These are phyloP conservation scores for Starmerella potacharoeniae DNA, from an alignment of 805 yeast species.

Conservation along the genomic window DNA sequence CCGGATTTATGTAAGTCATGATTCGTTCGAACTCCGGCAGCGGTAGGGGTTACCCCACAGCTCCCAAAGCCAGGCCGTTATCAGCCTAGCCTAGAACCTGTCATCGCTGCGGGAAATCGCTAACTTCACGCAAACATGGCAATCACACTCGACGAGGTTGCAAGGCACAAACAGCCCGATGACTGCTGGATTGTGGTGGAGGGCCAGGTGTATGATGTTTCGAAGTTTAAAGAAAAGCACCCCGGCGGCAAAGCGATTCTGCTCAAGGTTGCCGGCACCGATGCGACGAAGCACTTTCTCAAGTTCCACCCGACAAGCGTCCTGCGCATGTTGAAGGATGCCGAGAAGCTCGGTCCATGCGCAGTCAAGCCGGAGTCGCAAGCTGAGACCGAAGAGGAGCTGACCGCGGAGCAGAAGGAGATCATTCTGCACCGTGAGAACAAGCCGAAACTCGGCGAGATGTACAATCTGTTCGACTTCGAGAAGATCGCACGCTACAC, in stretches of 20 bases:
- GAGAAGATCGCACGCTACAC: slow-evolving; percentile 76
- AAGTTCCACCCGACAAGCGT: slow-evolving; percentile 90
- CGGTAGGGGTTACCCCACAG: slow-evolving; percentile 7
- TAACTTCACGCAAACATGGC: neutral
- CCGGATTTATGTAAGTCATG: slow-evolving; percentile 1
- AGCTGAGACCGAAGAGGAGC: neutral
- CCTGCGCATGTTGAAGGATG: slow-evolving; percentile 46
- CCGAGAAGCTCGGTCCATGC: slow-evolving; percentile 52
- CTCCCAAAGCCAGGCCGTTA: neutral
- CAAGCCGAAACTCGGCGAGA: slow-evolving; percentile 58
- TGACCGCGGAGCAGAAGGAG: slow-evolving; percentile 14
- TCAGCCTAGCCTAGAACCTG: neutral
- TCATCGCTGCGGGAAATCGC: neutral
- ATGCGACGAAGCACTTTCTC: slow-evolving; percentile 72
- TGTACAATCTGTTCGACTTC: slow-evolving; percentile 74
- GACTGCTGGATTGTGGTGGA: slow-evolving; percentile 82
- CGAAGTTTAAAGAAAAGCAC: slow-evolving; percentile 47
- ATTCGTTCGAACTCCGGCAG: slow-evolving; percentile 1
- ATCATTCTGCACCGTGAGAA: slow-evolving; percentile 29
- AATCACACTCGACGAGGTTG: slow-evolving; percentile 29
- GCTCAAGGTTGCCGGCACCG: slow-evolving; percentile 52
- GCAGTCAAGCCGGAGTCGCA: slow-evolving; percentile 11
- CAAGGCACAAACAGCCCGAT: slow-evolving; percentile 43
- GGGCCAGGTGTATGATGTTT: slow-evolving; percentile 66
- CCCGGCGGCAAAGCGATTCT: slow-evolving; percentile 53